Evolutionary conservation across 768 basidiomycete genomes (phyloP).

Genomic region (Galerina marginata): DNA sequence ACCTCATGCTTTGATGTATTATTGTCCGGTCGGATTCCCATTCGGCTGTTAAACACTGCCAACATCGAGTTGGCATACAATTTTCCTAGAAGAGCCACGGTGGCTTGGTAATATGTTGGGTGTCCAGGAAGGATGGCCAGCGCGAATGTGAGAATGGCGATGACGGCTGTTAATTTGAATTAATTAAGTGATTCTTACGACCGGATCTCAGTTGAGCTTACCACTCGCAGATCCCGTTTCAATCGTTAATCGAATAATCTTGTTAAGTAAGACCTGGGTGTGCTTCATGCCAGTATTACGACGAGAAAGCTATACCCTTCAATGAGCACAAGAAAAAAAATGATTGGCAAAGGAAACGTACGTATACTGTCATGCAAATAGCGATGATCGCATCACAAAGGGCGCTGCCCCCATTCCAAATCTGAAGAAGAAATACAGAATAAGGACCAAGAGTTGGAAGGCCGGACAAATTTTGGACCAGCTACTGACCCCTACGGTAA

Average conservation of each 20-base stretch:
- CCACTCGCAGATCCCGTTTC: slow-evolving; percentile 14
- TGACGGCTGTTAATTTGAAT: slow-evolving; percentile 4
- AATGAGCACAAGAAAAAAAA: not conserved
- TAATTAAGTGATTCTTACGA: not conserved
- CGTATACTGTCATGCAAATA: slow-evolving; percentile 15
- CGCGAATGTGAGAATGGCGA: slow-evolving; percentile 11
- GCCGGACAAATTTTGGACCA: not conserved
- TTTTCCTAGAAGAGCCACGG: slow-evolving; percentile 14
- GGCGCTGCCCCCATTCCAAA: slow-evolving; percentile 17
- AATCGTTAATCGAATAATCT: slow-evolving; percentile 13
- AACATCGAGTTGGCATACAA: slow-evolving; percentile 17
- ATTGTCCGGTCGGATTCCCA: slow-evolving; percentile 7
- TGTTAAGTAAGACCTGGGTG: slow-evolving; percentile 9
- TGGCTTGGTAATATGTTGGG: slow-evolving; percentile 14
- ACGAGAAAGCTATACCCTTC: not conserved
- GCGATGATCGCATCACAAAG: slow-evolving; percentile 15
- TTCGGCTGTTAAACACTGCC: slow-evolving; percentile 16
- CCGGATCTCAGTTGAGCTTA: not conserved
- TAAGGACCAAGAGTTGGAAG: not conserved
- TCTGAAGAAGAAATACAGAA: not conserved
- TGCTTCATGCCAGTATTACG: slow-evolving; percentile 15
- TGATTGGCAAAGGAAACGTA: not conserved
- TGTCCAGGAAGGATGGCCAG: slow-evolving; percentile 12
- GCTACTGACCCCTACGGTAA: slow-evolving; percentile 9
- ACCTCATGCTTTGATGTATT: not conserved